Conservation (phyloP, 768 basidiomycete genomes). For the Infundibulicybe gibba region DNA sequence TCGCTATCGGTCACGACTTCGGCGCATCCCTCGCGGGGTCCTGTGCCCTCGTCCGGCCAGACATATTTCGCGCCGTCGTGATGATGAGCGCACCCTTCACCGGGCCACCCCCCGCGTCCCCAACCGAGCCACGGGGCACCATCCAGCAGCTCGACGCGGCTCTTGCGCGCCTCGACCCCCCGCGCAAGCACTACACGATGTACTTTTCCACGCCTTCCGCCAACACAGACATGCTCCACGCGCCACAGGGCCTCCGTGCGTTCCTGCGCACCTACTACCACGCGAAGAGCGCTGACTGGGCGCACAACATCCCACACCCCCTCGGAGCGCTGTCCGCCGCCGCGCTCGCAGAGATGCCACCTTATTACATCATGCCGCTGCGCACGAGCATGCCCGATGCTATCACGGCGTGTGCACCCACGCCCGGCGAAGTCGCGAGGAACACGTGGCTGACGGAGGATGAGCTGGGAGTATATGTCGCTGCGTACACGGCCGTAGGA, state of each 20-base stretch:
- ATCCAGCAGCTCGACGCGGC: conserved; percentile 12
- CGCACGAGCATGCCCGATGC: conserved; percentile 50
- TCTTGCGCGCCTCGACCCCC: conserved; percentile 40
- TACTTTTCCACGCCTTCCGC: conserved; percentile 48
- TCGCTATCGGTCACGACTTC: conserved; percentile 59
- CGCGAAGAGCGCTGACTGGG: conserved; percentile 56
- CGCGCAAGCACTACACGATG: conserved; percentile 53
- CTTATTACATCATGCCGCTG: conserved; percentile 60
- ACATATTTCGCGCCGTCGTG: conserved; percentile 52
- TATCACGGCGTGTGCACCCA: conserved; percentile 30
- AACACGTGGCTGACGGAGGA: conserved; percentile 46
- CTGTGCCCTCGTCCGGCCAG: conserved; percentile 51
- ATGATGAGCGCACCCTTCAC: conserved; percentile 59
- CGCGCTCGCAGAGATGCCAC: conserved; percentile 41
- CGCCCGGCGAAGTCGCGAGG: conserved; percentile 17
- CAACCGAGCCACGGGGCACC: conserved; percentile 6
- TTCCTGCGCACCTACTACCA: conserved; percentile 57
- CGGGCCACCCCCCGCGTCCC: conserved; percentile 31
- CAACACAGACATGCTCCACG: conserved; percentile 38
- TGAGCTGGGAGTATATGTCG: conserved; percentile 45
- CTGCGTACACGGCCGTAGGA: conserved; percentile 47
- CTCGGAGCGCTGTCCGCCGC: conserved; percentile 27
- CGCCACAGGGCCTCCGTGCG: conserved; percentile 38
- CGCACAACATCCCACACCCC: conserved; percentile 33
- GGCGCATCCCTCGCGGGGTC: conserved; percentile 52